Base-by-base conservation (phyloP, 176 grass and related monocot genomes). In the Cymbopogon citratus region DNA sequence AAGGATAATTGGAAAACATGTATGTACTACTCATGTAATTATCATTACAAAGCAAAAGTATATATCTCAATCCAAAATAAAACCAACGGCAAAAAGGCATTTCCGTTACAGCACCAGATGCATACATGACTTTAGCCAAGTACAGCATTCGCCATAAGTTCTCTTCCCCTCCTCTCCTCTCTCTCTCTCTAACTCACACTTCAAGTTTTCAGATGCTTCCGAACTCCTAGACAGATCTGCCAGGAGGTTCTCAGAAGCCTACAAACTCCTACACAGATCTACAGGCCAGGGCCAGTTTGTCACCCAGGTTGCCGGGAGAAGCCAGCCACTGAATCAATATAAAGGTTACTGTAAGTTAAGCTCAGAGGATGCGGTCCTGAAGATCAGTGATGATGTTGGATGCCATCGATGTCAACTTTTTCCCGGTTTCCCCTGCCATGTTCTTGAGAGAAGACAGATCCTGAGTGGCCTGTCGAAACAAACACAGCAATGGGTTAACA, bases 341-440 rank as follows among this genome's bases (percentile, higher is more conserved):
- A 12, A 57, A 21, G 31, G 75, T 70, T 63, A 48, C 82, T 81
- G 25, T 49, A 48, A 65, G 71, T 29, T 34, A 39, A 66, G 26
- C 76, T 98, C 66, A 98, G 79, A 98, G 84, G 61, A 98, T 91
- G 44, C 92, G 87, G 36, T 89, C 88, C 65, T 97, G 94, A 87
- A 98, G 87, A 77, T 98, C 95, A 34, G 90, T 93, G 44, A 98
- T 89, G 73, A 98, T 81, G 71, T 82, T 91, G 45, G 95, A 98
- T 25, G 95, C 95, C 72, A 98, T 65, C 38, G 92, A 93, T 18
- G 92, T 91, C 90, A 98, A 75, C 51, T 86, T 98, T 57, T 93
- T 98, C 61, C 95, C 86, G 0, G 95, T 98, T 82, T 98, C 92
- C 27, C 92, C 95, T 15, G 95, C 95, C 78, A 98, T 95, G 79